These are phyloP conservation scores for Cercophora scortea DNA, from an alignment of 495 filamentous ascomycete species.

Conservation along the genomic window DNA sequence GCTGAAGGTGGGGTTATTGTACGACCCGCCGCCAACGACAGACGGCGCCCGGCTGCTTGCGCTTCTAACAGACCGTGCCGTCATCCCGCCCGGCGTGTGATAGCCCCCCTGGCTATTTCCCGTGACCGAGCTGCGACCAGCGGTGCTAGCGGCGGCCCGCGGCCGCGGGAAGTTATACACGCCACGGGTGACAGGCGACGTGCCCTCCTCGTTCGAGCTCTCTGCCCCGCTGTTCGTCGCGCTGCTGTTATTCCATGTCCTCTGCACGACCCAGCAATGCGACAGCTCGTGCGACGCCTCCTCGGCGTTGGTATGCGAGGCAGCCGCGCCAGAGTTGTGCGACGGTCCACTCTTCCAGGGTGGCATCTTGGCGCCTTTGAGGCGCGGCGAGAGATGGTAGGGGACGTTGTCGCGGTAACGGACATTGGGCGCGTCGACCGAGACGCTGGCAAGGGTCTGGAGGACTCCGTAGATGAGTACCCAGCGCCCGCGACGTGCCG, in stretches of 20 bases:
- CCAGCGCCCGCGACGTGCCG: conserved; percentile 62
- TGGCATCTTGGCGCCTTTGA: conserved; percentile 46
- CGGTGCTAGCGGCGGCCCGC: conserved; percentile 11
- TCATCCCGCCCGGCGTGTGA: conserved; percentile 17
- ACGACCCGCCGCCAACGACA: conserved; percentile 4
- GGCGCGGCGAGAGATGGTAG: conserved; percentile 56
- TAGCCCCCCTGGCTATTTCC: conserved; percentile 13
- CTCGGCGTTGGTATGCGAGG: conserved; percentile 11
- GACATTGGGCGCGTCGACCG: conserved; percentile 56
- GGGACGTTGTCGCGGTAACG: conserved; percentile 51
- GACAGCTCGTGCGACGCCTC: conserved; percentile 50
- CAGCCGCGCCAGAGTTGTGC: background rate
- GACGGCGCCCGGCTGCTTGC: conserved; percentile 14
- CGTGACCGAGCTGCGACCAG: conserved; percentile 19
- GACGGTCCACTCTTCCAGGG: conserved; percentile 46
- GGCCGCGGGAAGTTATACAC: conserved; percentile 27
- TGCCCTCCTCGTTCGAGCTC: conserved; percentile 21
- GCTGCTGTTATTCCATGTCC: conserved; percentile 32
- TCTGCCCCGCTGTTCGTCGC: conserved; percentile 18
- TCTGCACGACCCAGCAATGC: conserved; percentile 52
- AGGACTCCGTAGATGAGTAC: conserved; percentile 63
- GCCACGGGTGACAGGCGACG: background rate
- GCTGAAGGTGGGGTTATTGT: conserved; percentile 4
- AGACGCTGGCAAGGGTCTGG: conserved; percentile 59
- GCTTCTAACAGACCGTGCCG: conserved; percentile 17